phyloP scores from a whole-genome alignment of 495 filamentous ascomycete genomes.

The Aspergillus sclerotioniger region DNA sequence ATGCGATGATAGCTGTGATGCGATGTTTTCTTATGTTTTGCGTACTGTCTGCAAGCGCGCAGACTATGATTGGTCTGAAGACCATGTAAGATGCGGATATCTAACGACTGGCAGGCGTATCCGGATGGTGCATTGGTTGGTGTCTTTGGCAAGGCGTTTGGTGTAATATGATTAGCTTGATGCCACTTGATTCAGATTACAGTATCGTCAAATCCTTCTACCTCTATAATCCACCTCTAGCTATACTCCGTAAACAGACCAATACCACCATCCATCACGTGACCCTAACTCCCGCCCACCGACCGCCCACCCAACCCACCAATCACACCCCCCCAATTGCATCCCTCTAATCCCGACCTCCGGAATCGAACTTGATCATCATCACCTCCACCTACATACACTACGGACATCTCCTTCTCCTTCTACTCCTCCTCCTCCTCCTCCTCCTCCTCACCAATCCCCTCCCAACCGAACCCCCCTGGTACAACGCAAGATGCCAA shows the following conservation, averaged over 20 bases:
- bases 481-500: slow-evolving; percentile 82
- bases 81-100: background rate
- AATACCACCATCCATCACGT: too few relatives aligned
- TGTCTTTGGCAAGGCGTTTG: slow-evolving; percentile 17
- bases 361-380: slow-evolving; percentile 2
- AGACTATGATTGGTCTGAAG: background rate
- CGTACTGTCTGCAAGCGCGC: background rate
- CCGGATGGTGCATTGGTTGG: background rate
- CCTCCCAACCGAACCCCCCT: background rate
- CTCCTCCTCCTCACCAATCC: background rate
- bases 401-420: background rate
- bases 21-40: background rate
- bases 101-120: background rate
- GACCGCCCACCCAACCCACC: slow-evolving; percentile 17
- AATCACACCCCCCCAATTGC: slow-evolving; percentile 25
- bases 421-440: slow-evolving; percentile 6
- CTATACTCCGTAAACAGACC: too few relatives aligned
- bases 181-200: background rate
- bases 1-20: background rate
- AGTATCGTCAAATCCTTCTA: too few relatives aligned
- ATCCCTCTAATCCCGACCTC: slow-evolving; percentile 12
- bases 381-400: slow-evolving; percentile 11
- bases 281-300: slow-evolving; percentile 2
- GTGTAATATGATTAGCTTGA: background rate
- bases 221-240: too few relatives aligned